These are phyloP conservation scores for Hansenula sp. DNA, from an alignment of 1,139 yeast genomes.

Conservation along the genomic window DNA sequence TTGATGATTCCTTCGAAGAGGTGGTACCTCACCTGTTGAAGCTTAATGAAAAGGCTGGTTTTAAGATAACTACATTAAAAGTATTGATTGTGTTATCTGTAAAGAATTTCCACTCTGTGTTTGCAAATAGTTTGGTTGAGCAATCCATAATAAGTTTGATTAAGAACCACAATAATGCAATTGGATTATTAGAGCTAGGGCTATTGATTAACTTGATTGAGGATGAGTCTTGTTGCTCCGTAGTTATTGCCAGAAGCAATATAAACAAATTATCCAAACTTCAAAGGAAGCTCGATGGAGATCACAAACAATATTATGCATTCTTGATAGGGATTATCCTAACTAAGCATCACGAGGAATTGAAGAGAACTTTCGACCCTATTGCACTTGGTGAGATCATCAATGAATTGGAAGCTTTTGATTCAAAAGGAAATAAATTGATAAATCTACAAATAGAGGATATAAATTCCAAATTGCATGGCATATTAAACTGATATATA, in stretches of 20 bases:
- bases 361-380: conserved; percentile 2
- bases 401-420: conserved; percentile 8
- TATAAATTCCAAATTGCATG: conserved; percentile 2
- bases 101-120: neutral
- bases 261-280: conserved; percentile 3
- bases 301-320: conserved; percentile 9
- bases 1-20: neutral
- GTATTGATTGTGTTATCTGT: conserved; percentile 9
- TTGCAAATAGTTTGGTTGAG: neutral
- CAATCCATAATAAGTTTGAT: neutral
- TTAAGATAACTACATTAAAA: conserved; percentile 3
- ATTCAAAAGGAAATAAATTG: conserved; percentile 5
- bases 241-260: neutral
- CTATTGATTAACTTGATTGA: conserved; percentile 11
- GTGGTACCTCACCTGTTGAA: neutral
- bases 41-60: neutral
- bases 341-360: neutral
- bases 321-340: conserved; percentile 7
- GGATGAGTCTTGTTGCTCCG: conserved; percentile 1
- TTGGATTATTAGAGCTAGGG: conserved; percentile 12
- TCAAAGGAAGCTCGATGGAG: neutral
- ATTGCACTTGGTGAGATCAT: conserved; percentile 5
- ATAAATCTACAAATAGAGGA: conserved; percentile 6
- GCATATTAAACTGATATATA: too few relatives aligned
- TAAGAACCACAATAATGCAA: conserved; percentile 1